phyloP scores from a whole-genome alignment of 208 protist genomes.

The Phytomonas sp. region DNA sequence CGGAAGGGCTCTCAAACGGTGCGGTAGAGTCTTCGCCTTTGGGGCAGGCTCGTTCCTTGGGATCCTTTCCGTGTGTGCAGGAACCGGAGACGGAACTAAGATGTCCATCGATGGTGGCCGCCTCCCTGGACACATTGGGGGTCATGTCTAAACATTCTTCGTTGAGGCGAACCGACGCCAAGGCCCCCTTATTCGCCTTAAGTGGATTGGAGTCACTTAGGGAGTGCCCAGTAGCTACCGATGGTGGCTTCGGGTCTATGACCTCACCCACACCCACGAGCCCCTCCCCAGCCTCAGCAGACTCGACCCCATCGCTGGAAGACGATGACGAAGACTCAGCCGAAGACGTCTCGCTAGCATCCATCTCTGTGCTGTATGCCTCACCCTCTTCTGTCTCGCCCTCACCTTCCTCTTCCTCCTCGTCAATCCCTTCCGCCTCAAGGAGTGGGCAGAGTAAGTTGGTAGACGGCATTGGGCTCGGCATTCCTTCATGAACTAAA shows the following conservation, averaged over 20 bases:
- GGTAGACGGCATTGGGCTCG: not conserved
- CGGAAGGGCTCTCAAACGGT: not conserved
- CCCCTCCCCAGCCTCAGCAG: not conserved
- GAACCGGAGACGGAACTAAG: not conserved
- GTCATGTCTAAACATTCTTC: not conserved
- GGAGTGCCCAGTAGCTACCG: not conserved
- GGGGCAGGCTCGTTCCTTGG: not conserved
- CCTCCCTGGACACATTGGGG: not conserved
- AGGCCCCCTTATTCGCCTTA: not conserved
- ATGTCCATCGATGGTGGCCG: not conserved
- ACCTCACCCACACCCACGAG: not conserved
- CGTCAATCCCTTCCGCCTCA: not conserved
- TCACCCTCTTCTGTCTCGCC: slow-evolving; percentile 21
- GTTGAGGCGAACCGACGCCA: not conserved
- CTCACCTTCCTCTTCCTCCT: not conserved
- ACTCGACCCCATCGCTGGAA: not conserved
- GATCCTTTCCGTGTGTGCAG: not conserved
- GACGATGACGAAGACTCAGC: not conserved
- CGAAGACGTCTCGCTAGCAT: slow-evolving; percentile 25
- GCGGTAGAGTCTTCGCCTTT: not conserved
- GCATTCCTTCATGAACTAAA: not conserved
- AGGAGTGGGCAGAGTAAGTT: slow-evolving; percentile 4
- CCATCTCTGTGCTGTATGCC: slow-evolving; percentile 44
- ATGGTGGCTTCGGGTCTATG: not conserved
- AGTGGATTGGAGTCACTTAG: not conserved